A percentile compares a stretch with the other conserved stretches of the same genome.
Conservation (phyloP, 2,329 filamentous ascomycete species). For the Ophiobolus disseminans region DNA sequence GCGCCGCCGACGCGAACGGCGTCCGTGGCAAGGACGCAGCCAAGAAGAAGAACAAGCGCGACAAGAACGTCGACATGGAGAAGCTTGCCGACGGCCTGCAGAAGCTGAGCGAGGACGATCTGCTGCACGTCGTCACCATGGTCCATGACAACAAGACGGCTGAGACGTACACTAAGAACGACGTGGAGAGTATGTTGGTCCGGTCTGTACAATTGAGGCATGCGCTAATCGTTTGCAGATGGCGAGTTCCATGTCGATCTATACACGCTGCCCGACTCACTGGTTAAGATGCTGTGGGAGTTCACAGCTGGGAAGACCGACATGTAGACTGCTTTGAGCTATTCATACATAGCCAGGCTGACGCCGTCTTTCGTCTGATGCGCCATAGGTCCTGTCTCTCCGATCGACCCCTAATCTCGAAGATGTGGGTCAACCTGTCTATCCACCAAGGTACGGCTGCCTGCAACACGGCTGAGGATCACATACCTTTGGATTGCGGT, state of each 20-base stretch:
- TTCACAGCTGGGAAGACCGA: constrained; percentile 62
- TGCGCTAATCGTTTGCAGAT: constrained; percentile 59
- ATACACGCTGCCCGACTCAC: constrained; percentile 89
- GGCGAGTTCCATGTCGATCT: constrained; percentile 98
- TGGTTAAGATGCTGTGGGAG: constrained; percentile 96
- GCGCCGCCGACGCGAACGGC: constrained; percentile 72
- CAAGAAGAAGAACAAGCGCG: constrained; percentile 78
- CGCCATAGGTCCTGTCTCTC: no score
- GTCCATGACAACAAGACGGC: constrained; percentile 96
- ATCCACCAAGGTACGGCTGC: no score
- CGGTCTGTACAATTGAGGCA: background rate
- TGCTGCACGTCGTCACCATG: constrained; percentile 94
- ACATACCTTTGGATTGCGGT: no score
- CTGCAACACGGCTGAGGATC: no score
- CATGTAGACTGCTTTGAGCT: constrained; percentile 31
- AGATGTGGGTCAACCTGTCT: background rate
- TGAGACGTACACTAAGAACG: constrained; percentile 96
- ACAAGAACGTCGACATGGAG: constrained; percentile 84
- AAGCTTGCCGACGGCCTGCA: constrained; percentile 92
- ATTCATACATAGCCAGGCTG: background rate
- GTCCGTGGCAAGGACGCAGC: constrained; percentile 69
- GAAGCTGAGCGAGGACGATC: constrained; percentile 88
- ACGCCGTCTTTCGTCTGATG: background rate
- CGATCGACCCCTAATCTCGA: no score
- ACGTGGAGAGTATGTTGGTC: constrained; percentile 81